These are phyloP conservation scores for Chrysosporium keratinophilum DNA, from an alignment of 2,329 filamentous ascomycete species.

Conservation along the genomic window DNA sequence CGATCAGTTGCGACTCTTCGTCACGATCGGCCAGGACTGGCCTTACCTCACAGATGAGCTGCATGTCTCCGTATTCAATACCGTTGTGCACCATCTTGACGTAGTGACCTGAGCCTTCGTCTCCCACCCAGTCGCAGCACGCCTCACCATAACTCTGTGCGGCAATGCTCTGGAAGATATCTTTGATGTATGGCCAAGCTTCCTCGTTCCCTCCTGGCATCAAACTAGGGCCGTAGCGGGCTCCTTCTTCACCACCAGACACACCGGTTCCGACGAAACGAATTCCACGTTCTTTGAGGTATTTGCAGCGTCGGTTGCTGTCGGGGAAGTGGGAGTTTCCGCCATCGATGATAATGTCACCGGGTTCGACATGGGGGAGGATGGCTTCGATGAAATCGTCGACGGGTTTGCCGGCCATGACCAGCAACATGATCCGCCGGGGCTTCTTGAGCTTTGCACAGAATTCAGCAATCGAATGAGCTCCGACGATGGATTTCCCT, in stretches of 20 bases:
- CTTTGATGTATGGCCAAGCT: constrained; percentile 97
- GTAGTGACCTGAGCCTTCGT: constrained; percentile 98
- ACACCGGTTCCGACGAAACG: constrained; percentile 95
- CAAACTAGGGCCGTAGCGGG: constrained; percentile 89
- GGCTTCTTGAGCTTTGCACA: constrained; percentile 93
- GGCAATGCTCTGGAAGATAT: constrained; percentile 94
- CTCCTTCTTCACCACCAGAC: constrained; percentile 98
- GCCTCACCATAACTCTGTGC: constrained; percentile 96
- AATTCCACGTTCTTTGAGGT: constrained; percentile 77
- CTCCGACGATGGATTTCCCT: constrained; percentile 90
- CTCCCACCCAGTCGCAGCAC: constrained; percentile 99
- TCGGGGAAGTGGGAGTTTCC: constrained; percentile 99
- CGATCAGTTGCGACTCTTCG: constrained; percentile 15
- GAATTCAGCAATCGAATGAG: constrained; percentile 89
- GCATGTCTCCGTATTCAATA: constrained; percentile 99
- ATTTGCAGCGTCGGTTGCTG: constrained; percentile 91
- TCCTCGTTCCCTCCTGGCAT: constrained; percentile 99
- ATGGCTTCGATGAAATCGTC: constrained; percentile 98
- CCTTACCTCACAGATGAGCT: constrained; percentile 93
- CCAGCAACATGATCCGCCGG: constrained; percentile 94
- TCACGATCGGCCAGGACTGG: neutral
- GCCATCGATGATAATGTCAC: constrained; percentile 98
- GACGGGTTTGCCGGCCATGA: constrained; percentile 95
- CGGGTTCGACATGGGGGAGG: constrained; percentile 67
- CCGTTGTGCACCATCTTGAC: constrained; percentile 99